Evolutionary conservation across 306 rosid species (phyloP), one percentile per base, ranked within the genome.

Genomic region (Rosa multiflora): DNA sequence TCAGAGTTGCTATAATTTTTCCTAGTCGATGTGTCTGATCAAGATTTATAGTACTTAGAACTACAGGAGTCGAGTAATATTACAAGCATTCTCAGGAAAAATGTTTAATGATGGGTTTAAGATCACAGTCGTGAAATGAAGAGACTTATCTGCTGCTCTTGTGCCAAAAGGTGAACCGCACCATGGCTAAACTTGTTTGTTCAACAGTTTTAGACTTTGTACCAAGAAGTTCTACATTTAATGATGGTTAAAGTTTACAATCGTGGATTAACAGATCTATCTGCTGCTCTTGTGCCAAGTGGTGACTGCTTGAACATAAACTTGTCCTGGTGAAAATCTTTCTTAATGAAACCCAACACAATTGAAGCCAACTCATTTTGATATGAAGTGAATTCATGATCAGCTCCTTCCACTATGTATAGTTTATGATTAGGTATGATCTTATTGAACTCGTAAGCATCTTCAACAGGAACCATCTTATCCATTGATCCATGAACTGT

Each of bases 401-500:
- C 91, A 67, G 97, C 99, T 73, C 97, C 93, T 84, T 92, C 91
- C 46, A 91, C 42, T 70, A 92, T 83, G 84, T 70, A 51, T 7
- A 92, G 76, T 75, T 86, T 84, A 85, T 92, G 97, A 81, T 94
- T 94, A 17, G 88, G 81, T 76, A 87, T 83, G 83, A 83, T 78
- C 80, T 88, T 91, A 35, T 88, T 80, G 82, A 92, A 94, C 78
- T 91, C 93, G 15, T 82, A 53, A 79, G 93, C 94, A 84, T 92
- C 97, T 80, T 87, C 93, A 37, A 82, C 84, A 5, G 97, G 89
- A 48, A 94, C 95, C 56, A 78, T 89, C 81, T 83, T 76, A 84
- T 92, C 99, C 90, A 39, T 81, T 82, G 98, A 90, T 82, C 98
- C 98, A 83, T 94, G 97, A 83, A 92, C 81, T 40, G 97, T 91